phyloP scores from a whole-genome alignment of 1,139 yeast species.

The Suhomyces yuchorum region DNA sequence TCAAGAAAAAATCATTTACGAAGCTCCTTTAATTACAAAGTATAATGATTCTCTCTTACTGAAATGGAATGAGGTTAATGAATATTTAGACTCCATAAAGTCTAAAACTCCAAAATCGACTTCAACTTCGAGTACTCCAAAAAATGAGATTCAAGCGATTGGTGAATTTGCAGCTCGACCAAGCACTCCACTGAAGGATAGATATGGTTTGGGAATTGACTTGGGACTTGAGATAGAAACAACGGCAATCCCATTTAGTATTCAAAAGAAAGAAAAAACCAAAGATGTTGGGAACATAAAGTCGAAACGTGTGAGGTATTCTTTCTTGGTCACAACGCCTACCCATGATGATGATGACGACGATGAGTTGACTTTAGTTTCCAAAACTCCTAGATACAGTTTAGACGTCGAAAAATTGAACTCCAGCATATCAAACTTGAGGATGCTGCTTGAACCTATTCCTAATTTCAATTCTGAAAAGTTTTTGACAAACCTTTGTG shows the following conservation, averaged over 20 bases:
- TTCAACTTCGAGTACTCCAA: constrained; percentile 10
- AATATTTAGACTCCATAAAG: constrained; percentile 9
- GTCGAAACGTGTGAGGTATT: constrained; percentile 7
- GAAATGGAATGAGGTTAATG: constrained; percentile 37
- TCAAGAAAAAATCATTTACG: constrained; percentile 27
- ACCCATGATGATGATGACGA: constrained; percentile 20
- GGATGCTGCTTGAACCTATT: constrained; percentile 3
- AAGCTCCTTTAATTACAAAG: constrained; percentile 19
- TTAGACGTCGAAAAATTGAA: constrained; percentile 12
- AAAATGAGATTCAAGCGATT: not conserved
- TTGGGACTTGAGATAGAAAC: constrained; percentile 39
- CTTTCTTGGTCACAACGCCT: constrained; percentile 9
- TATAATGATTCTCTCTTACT: constrained; percentile 34
- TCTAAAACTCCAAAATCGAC: constrained; percentile 2
- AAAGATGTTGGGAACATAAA: constrained; percentile 23
- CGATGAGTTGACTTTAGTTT: constrained; percentile 28
- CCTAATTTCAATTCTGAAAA: constrained; percentile 5
- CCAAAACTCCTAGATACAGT: constrained; percentile 19
- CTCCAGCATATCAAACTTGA: constrained; percentile 9
- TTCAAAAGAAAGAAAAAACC: constrained; percentile 34
- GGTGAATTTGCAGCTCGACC: constrained; percentile 2
- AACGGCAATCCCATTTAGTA: constrained; percentile 36
- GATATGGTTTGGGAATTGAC: constrained; percentile 36
- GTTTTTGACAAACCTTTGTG: constrained; percentile 6
- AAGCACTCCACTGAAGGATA: constrained; percentile 9